Conservation (phyloP, 2,329 filamentous ascomycete genomes). For the Penicillium polonicum region DNA sequence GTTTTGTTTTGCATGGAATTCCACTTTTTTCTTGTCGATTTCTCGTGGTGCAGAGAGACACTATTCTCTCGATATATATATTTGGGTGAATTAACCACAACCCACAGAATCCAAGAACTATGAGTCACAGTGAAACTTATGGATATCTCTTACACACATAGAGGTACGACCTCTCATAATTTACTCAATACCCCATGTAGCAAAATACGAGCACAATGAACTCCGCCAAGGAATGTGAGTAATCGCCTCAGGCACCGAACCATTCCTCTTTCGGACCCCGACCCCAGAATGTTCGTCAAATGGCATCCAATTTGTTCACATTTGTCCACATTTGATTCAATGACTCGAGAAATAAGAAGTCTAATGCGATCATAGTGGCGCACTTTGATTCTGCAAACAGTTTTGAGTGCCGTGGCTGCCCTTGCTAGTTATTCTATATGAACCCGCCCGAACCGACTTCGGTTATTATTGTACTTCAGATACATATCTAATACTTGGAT, state of each 20-base stretch:
- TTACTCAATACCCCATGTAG: background rate
- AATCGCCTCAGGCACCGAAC: slow-evolving; percentile 14
- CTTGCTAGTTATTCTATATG: background rate
- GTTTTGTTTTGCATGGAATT: background rate
- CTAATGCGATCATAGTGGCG: background rate
- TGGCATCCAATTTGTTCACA: background rate
- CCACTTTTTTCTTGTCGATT: background rate
- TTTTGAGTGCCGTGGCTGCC: background rate
- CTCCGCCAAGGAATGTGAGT: background rate
- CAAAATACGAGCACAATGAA: background rate
- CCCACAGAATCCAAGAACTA: background rate
- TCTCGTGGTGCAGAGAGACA: no score
- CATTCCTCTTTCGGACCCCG: slow-evolving; percentile 27
- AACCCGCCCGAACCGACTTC: background rate
- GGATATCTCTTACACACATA: no score
- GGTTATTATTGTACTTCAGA: background rate
- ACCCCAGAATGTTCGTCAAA: background rate
- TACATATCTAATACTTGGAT: background rate
- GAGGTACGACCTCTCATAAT: background rate
- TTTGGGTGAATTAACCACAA: background rate
- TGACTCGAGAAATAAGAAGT: background rate
- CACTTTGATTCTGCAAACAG: background rate
- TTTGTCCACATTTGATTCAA: background rate
- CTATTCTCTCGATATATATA: background rate
- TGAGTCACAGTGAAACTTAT: background rate